phyloP scores from a whole-genome alignment of 2,329 filamentous ascomycete species.

The Penicillium hordei region DNA sequence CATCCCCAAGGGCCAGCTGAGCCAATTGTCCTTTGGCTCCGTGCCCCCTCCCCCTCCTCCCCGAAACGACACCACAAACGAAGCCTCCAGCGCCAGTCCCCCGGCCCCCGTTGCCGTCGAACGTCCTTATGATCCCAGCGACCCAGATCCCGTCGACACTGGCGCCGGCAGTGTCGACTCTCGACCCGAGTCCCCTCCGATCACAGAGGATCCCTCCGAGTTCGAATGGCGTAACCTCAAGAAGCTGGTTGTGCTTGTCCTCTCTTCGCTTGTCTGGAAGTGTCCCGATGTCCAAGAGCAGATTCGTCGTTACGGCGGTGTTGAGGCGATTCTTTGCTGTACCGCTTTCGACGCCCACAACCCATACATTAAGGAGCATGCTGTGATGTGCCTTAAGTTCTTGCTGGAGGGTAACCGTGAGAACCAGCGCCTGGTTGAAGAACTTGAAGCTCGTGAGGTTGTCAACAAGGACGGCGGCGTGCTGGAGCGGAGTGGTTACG shows the following conservation, averaged over 20 bases:
- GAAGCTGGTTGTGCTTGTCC: slow-evolving; percentile 85
- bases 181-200: slow-evolving; percentile 48
- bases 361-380: slow-evolving; percentile 88
- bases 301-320: slow-evolving; percentile 78
- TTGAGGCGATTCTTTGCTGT: slow-evolving; percentile 84
- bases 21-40: slow-evolving; percentile 33
- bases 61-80: slow-evolving; percentile 31
- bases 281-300: slow-evolving; percentile 82
- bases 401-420: slow-evolving; percentile 53
- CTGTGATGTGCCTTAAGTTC: slow-evolving; percentile 83
- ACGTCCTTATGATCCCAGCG: slow-evolving; percentile 60
- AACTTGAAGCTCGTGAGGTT: slow-evolving; percentile 48
- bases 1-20: slow-evolving; percentile 77
- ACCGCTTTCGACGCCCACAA: slow-evolving; percentile 91
- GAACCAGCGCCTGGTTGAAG: slow-evolving; percentile 55
- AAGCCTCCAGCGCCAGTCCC: slow-evolving; percentile 33
- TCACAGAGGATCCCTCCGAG: slow-evolving; percentile 62
- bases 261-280: slow-evolving; percentile 86
- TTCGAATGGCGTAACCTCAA: slow-evolving; percentile 83
- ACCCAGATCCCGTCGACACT: slow-evolving; percentile 43
- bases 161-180: slow-evolving; percentile 42
- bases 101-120: slow-evolving; percentile 56
- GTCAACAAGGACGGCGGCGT: slow-evolving; percentile 43
- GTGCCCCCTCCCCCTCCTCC: slow-evolving; percentile 25
- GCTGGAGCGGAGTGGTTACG: slow-evolving; percentile 44